phyloP scores from a whole-genome alignment of 192 early-diverging fungal genomes.

The Linnemannia zychae region DNA sequence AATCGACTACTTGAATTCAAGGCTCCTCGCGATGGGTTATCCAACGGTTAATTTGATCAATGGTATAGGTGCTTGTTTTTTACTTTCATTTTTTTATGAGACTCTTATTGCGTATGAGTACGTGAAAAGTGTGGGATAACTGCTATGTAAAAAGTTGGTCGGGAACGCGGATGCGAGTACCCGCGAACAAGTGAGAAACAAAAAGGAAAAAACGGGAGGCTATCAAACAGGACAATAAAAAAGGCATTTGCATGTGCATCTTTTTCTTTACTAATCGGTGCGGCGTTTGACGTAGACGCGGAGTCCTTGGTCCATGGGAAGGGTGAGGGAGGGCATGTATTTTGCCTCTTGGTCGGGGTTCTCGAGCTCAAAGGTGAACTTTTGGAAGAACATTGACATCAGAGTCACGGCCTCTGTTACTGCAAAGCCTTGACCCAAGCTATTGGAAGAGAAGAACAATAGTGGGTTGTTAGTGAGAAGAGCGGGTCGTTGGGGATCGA shows the following conservation, averaged over 20 bases:
- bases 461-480: not conserved
- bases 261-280: not conserved
- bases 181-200: too few species aligned
- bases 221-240: too few species aligned
- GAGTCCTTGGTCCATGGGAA: constrained; percentile 49
- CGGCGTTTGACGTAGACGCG: constrained; percentile 42
- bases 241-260: not conserved
- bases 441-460: not conserved
- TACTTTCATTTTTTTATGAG: too few species aligned
- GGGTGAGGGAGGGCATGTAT: constrained; percentile 35
- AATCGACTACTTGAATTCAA: not conserved
- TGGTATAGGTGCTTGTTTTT: not conserved
- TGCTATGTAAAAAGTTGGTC: too few species aligned
- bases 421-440: constrained; percentile 48
- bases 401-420: constrained; percentile 52
- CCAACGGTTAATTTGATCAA: not conserved
- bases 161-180: too few species aligned
- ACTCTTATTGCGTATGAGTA: too few species aligned
- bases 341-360: constrained; percentile 26
- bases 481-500: not conserved
- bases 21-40: not conserved
- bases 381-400: constrained; percentile 39
- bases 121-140: too few species aligned
- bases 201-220: too few species aligned
- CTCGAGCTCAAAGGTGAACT: constrained; percentile 55